These are phyloP conservation scores for Pichia sp. DNA, from an alignment of 1,139 yeast genomes.

Conservation along the genomic window DNA sequence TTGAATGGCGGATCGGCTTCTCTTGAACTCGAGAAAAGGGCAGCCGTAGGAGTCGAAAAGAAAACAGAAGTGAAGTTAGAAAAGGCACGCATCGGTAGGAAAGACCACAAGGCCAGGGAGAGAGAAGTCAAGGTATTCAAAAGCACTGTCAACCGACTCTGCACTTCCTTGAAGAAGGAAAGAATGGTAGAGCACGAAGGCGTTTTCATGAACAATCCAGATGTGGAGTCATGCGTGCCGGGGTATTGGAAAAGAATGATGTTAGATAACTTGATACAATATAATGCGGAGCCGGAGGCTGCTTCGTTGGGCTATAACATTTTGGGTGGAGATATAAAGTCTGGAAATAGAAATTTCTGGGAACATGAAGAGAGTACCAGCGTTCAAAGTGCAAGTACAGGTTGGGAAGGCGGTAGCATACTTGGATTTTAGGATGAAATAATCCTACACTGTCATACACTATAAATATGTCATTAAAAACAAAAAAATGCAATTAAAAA, in stretches of 20 bases:
- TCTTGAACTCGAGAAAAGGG: not conserved
- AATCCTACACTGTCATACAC: not conserved
- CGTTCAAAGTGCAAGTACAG: conserved; percentile 27
- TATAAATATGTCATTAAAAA: not conserved
- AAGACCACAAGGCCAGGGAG: conserved; percentile 2
- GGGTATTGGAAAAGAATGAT: conserved; percentile 27
- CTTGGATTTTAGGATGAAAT: conserved; percentile 22
- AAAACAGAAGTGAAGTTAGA: not conserved
- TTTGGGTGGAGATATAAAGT: not conserved
- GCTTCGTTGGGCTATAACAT: conserved; percentile 1
- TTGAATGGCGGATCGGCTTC: not conserved
- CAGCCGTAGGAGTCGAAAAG: not conserved
- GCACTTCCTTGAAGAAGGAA: conserved; percentile 11
- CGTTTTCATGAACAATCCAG: conserved; percentile 28
- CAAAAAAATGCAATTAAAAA: not conserved
- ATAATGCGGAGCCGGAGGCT: not conserved
- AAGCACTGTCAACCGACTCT: conserved; percentile 5
- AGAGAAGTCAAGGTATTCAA: conserved; percentile 2
- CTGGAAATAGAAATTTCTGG: conserved; percentile 25
- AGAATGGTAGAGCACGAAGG: conserved; percentile 18
- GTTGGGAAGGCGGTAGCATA: conserved; percentile 27
- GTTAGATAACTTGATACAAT: conserved; percentile 23
- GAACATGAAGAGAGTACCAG: conserved; percentile 24
- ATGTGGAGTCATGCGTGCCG: conserved; percentile 30
- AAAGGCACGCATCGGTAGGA: not conserved